These are phyloP conservation scores for Periglandula ipomoeae DNA, from an alignment of 2,329 filamentous ascomycete species.

Conservation along the genomic window DNA sequence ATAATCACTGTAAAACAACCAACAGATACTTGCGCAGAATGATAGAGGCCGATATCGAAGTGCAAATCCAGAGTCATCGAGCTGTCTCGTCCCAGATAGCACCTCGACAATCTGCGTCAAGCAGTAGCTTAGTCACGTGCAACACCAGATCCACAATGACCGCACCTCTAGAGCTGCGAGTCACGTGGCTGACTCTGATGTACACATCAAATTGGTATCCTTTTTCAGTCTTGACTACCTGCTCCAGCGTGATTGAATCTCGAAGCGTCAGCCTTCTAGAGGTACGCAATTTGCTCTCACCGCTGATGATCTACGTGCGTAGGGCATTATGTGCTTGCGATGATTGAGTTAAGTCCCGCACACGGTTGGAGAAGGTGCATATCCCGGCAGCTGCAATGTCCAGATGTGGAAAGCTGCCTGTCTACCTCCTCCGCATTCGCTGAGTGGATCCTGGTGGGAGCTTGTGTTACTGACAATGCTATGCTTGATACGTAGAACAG, in stretches of 20 bases:
- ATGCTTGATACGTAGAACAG: no score
- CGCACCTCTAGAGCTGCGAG: background rate
- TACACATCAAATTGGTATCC: no score
- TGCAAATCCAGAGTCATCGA: constrained; percentile 8
- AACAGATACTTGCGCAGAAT: constrained; percentile 31
- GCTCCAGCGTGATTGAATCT: no score
- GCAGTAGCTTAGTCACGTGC: constrained; percentile 5
- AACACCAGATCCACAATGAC: background rate
- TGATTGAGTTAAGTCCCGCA: background rate
- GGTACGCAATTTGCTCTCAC: background rate
- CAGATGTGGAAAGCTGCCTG: background rate
- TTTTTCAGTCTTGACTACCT: no score
- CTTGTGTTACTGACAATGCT: no score
- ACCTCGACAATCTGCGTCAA: constrained; percentile 3
- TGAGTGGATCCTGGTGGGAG: no score
- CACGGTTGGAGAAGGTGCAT: background rate
- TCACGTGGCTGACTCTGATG: background rate
- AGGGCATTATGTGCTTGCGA: no score
- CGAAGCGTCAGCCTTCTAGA: no score
- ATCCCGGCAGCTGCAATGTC: background rate
- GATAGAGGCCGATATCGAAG: constrained; percentile 27
- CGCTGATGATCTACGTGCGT: background rate
- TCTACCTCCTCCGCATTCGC: no score
- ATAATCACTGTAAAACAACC: constrained; percentile 25
- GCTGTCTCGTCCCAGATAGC: background rate